A percentile compares a stretch with the other conserved stretches of the same genome.
Evolutionary conservation across 2,329 filamentous ascomycete genomes (phyloP).

Genomic region (Diplodia sapinea): DNA sequence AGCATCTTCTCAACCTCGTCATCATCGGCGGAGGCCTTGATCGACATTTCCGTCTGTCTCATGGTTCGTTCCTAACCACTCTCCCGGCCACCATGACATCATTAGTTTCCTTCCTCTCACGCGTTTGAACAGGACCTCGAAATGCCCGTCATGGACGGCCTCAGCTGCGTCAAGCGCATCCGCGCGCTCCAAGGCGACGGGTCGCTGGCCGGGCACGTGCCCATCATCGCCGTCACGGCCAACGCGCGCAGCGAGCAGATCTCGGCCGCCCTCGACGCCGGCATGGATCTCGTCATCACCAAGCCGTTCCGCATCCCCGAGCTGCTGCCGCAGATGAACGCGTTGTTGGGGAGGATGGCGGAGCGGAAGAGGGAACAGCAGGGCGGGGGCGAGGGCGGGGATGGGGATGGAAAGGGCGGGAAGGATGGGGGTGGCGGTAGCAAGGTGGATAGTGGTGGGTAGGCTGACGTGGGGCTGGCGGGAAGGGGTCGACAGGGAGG

Average conservation of each 20-base stretch:
- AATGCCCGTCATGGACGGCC: slow-evolving; percentile 49
- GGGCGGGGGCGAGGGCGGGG: neutral
- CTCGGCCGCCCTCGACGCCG: slow-evolving; percentile 39
- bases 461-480: no score
- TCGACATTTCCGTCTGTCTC: slow-evolving; percentile 42
- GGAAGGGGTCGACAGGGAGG: no score
- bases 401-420: neutral
- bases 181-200: slow-evolving; percentile 41
- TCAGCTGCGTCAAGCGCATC: slow-evolving; percentile 44
- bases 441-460: no score
- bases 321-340: slow-evolving; percentile 40
- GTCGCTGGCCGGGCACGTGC: slow-evolving; percentile 39
- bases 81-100: neutral
- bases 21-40: neutral
- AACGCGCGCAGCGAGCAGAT: slow-evolving; percentile 47
- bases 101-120: neutral
- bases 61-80: slow-evolving; percentile 33
- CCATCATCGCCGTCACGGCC: slow-evolving; percentile 46
- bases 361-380: neutral
- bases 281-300: slow-evolving; percentile 46
- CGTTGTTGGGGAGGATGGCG: slow-evolving; percentile 21
- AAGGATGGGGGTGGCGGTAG: no score
- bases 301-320: slow-evolving; percentile 46
- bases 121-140: slow-evolving; percentile 39
- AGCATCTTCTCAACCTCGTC: slow-evolving; percentile 4